Evolutionary conservation across 305 asterid genomes (phyloP).

Genomic region (Rubia tinctorum): DNA sequence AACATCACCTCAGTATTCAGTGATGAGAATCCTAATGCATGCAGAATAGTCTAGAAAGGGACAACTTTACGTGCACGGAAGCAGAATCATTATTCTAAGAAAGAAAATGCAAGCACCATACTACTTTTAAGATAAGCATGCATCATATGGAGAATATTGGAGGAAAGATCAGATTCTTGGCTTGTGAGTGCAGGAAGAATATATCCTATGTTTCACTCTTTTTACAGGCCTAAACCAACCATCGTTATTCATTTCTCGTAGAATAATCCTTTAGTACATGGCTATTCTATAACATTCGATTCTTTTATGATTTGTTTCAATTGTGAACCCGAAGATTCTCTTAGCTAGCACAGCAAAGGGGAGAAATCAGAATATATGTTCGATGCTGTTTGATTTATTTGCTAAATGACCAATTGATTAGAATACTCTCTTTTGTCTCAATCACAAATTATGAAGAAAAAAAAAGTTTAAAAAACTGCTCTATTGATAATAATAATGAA

Average conservation of each 20-base stretch:
- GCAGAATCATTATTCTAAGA: slow-evolving; percentile 9
- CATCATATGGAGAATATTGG: slow-evolving; percentile 16
- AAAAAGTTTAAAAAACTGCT: neutral
- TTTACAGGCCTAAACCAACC: slow-evolving; percentile 27
- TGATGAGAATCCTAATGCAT: slow-evolving; percentile 80
- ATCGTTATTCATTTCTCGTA: slow-evolving; percentile 33
- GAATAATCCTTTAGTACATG: slow-evolving; percentile 20
- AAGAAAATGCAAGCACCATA: slow-evolving; percentile 4
- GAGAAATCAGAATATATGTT: neutral
- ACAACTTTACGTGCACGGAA: slow-evolving; percentile 12
- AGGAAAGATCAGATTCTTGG: slow-evolving; percentile 36
- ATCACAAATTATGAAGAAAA: neutral
- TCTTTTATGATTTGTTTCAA: neutral
- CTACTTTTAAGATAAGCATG: slow-evolving; percentile 19
- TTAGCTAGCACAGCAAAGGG: neutral
- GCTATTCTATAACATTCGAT: slow-evolving; percentile 1
- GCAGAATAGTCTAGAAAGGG: slow-evolving; percentile 52
- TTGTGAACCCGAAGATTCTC: slow-evolving; percentile 5
- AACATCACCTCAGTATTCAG: slow-evolving; percentile 70
- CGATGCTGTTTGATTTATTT: neutral
- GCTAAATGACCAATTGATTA: neutral
- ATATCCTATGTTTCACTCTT: slow-evolving; percentile 31
- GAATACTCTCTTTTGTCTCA: neutral
- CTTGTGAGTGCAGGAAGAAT: slow-evolving; percentile 47
- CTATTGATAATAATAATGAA: neutral